Evolutionary conservation across 768 basidiomycete genomes (phyloP).

Genomic region (Rhizopogon sp.): DNA sequence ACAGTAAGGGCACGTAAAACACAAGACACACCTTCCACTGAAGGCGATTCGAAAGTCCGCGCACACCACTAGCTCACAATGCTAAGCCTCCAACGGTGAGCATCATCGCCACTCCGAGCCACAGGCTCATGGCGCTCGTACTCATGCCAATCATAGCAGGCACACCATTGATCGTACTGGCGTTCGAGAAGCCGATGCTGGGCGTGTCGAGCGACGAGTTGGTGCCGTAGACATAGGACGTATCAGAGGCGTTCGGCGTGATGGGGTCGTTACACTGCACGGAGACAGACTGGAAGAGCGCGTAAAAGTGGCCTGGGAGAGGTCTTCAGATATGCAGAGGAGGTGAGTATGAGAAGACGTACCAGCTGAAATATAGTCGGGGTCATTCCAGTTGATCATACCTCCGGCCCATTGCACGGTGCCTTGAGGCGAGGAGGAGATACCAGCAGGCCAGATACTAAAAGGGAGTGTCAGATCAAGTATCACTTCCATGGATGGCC

Average conservation of each 20-base stretch:
- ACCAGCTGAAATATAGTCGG: conserved; percentile 70
- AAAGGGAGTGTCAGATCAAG: not conserved
- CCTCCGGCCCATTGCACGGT: conserved; percentile 79
- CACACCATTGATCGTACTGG: conserved; percentile 44
- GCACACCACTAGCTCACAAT: conserved; percentile 10
- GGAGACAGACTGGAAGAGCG: conserved; percentile 54
- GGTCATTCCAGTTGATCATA: conserved; percentile 76
- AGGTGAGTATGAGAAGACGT: conserved; percentile 9
- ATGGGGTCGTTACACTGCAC: conserved; percentile 57
- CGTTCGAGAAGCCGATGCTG: conserved; percentile 52
- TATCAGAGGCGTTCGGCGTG: conserved; percentile 38
- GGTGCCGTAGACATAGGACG: conserved; percentile 59
- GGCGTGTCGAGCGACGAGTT: conserved; percentile 53
- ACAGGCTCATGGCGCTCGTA: conserved; percentile 8
- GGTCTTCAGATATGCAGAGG: not conserved
- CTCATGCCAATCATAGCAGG: conserved; percentile 5
- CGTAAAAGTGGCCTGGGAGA: conserved; percentile 61
- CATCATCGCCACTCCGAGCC: conserved; percentile 7
- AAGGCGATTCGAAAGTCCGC: not conserved
- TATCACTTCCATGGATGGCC: not conserved
- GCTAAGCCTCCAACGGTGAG: conserved; percentile 13
- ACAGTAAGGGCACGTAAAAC: not conserved
- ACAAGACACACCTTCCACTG: not conserved
- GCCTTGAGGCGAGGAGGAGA: conserved; percentile 52
- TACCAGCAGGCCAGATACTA: conserved; percentile 81